phyloP scores from a whole-genome alignment of 2,329 filamentous ascomycete genomes.

The Orbilia oligospora region DNA sequence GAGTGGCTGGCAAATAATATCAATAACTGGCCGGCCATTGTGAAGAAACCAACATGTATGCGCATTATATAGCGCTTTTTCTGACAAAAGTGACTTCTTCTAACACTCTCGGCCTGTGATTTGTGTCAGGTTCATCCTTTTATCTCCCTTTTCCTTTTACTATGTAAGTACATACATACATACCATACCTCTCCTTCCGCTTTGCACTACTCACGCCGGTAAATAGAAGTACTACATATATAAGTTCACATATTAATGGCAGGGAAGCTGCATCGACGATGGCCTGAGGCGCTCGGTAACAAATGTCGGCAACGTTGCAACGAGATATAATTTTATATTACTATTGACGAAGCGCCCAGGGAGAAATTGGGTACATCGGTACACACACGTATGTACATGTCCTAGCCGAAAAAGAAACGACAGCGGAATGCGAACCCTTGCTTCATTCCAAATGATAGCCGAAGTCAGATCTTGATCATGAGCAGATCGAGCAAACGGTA shows the following conservation, averaged over 20 bases:
- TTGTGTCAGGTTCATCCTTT: constrained; percentile 9
- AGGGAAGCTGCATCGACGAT: constrained; percentile 32
- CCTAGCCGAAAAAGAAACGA: constrained; percentile 5
- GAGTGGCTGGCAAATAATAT: background rate
- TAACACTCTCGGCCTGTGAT: background rate
- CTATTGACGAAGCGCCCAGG: constrained; percentile 24
- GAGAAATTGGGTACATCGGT: constrained; percentile 20
- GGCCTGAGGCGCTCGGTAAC: constrained; percentile 38
- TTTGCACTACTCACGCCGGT: constrained; percentile 15
- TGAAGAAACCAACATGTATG: background rate
- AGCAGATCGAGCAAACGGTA: constrained; percentile 60
- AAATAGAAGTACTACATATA: constrained; percentile 12
- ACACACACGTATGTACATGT: background rate
- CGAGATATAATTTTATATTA: constrained; percentile 33
- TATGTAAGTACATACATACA: too few species aligned
- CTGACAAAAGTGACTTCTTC: background rate
- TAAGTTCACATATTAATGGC: background rate
- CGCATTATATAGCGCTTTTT: too few species aligned
- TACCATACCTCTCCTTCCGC: too few species aligned
- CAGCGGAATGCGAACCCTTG: constrained; percentile 39
- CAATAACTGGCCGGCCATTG: too few species aligned
- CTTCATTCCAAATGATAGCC: constrained; percentile 60
- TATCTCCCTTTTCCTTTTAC: background rate
- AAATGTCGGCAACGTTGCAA: constrained; percentile 46
- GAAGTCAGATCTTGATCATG: constrained; percentile 61